Evolutionary conservation across 2,329 filamentous ascomycete genomes (phyloP).

Genomic region (Talaromyces sp.): DNA sequence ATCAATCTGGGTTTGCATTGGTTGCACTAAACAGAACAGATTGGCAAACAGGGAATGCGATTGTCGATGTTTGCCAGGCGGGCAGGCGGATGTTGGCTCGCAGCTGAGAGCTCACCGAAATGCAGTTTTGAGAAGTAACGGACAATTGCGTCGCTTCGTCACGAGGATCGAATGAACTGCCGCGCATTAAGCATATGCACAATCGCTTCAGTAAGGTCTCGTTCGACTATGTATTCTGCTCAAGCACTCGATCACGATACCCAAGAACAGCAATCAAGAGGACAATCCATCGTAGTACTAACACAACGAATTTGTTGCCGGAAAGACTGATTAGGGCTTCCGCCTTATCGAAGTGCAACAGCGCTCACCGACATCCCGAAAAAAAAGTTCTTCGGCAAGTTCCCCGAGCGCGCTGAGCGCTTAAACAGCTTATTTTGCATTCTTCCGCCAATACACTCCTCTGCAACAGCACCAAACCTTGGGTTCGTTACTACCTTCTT

Average conservation of each 20-base stretch:
- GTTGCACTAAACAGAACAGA: neutral
- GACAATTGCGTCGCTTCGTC: neutral
- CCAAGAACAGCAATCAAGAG: neutral
- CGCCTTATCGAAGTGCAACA: neutral
- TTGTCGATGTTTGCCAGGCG: neutral
- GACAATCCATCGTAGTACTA: neutral
- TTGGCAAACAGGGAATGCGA: neutral
- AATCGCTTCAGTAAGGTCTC: neutral
- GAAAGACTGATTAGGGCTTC: neutral
- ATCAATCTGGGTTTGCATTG: neutral
- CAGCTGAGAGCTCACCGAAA: neutral
- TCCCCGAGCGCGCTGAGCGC: neutral
- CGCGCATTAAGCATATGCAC: neutral
- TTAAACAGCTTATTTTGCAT: neutral
- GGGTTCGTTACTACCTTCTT: slow-evolving; percentile 4
- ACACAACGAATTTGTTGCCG: neutral
- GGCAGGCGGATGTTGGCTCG: neutral
- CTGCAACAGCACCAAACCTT: neutral
- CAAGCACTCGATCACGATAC: no score
- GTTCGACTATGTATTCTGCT: neutral
- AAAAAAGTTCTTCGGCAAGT: neutral
- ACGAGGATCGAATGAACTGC: neutral
- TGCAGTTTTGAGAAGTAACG: neutral
- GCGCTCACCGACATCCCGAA: slow-evolving; percentile 10
- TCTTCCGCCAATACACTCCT: neutral